These are phyloP conservation scores for Fusarium xyrophilum DNA, from an alignment of 2,329 filamentous ascomycete species.

Conservation along the genomic window DNA sequence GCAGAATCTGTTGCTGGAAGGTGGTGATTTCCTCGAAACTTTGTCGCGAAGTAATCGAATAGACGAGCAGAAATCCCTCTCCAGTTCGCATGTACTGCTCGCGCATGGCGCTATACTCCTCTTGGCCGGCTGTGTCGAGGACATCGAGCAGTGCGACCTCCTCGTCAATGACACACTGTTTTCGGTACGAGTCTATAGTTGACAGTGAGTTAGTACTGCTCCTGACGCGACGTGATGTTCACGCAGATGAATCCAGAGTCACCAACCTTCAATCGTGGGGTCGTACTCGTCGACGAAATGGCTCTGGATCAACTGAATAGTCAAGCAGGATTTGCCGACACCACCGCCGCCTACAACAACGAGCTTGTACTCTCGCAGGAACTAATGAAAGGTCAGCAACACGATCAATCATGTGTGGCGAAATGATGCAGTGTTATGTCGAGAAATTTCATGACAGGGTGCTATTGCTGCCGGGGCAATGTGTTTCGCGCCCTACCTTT, in stretches of 20 bases:
- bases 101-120: constrained; percentile 99
- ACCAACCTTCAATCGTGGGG: constrained; percentile 95
- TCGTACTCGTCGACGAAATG: constrained; percentile 99
- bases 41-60: constrained; percentile 96
- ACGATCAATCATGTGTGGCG: background rate
- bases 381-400: constrained; percentile 57
- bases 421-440: background rate
- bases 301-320: constrained; percentile 93
- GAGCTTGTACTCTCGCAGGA: constrained; percentile 90
- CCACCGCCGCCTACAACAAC: constrained; percentile 98
- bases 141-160: constrained; percentile 98
- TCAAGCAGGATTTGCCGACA: constrained; percentile 98
- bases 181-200: constrained; percentile 90
- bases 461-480: background rate
- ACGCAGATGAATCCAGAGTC: background rate
- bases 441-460: background rate
- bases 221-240: background rate
- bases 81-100: constrained; percentile 99
- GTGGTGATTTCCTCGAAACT: constrained; percentile 98
- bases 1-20: constrained; percentile 97
- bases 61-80: constrained; percentile 96
- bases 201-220: constrained; percentile 28
- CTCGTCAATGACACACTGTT: constrained; percentile 99
- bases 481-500: constrained; percentile 42
- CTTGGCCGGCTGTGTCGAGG: constrained; percentile 96